phyloP scores from a whole-genome alignment of 1,139 yeast species.

The Blastobotrys capitulatus region DNA sequence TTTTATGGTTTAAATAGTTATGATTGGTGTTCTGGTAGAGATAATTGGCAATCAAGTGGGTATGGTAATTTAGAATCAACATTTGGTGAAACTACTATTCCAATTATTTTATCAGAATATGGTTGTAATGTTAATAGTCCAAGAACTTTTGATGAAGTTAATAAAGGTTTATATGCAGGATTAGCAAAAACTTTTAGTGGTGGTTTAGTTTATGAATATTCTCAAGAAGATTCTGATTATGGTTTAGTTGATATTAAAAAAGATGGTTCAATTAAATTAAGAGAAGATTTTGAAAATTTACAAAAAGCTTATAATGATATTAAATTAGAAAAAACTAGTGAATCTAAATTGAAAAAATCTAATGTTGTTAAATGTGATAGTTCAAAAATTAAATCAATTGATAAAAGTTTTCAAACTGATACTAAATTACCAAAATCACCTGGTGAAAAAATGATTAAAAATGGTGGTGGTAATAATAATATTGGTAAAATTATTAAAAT shows the following conservation, averaged over 20 bases:
- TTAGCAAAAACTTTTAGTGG: constrained; percentile 59
- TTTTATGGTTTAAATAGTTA: constrained; percentile 90
- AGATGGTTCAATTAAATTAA: constrained; percentile 39
- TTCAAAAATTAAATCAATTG: constrained; percentile 36
- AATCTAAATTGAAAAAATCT: constrained; percentile 33
- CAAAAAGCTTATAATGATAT: constrained; percentile 43
- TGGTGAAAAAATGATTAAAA: constrained; percentile 37
- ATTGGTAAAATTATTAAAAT: constrained; percentile 44
- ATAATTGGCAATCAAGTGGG: constrained; percentile 63
- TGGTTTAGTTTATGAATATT: constrained; percentile 72
- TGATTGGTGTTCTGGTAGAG: constrained; percentile 75
- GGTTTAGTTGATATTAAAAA: constrained; percentile 57
- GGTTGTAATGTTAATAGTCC: constrained; percentile 52
- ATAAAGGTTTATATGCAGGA: constrained; percentile 50
- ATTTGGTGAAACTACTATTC: constrained; percentile 65
- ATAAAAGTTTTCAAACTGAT: constrained; percentile 35
- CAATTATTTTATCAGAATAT: constrained; percentile 86
- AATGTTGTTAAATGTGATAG: constrained; percentile 22
- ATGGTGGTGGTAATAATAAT: constrained; percentile 49
- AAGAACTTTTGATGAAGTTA: constrained; percentile 62
- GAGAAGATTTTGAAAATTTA: constrained; percentile 54
- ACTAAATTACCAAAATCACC: constrained; percentile 41
- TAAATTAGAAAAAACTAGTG: constrained; percentile 34
- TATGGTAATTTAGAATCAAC: constrained; percentile 58
- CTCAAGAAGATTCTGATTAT: constrained; percentile 61